Evolutionary conservation across 2,329 filamentous ascomycete species (phyloP), one percentile per base, ranked within the genome.

Genomic region (Cercospora brassicicola): DNA sequence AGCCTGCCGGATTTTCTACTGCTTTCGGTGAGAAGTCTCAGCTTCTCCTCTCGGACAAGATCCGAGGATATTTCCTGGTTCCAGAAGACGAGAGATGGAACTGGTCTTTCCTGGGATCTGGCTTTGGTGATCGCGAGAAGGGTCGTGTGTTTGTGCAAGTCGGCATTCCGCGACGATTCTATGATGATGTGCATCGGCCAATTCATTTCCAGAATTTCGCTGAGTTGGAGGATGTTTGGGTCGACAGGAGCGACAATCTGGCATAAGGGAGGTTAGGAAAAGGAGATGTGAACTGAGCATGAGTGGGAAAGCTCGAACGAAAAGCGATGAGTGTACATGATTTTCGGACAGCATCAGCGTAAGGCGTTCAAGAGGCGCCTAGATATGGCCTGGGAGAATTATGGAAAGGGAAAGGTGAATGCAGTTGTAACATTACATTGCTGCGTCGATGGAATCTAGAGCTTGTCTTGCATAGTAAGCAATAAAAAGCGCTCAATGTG

Each of bases 151-250:
- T 93, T 74, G 94, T 98, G 75, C 95, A 95, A 85, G 89, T 99
- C 64, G 96, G 98, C 81, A 96, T 93, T 53, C 95, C 95, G 18
- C 81, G 80, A 70, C 86, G 91, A 8, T 98, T 97, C 82, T 99
- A 99, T 82, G 94, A 91, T 78, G 93, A 94, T 75, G 86, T 93
- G 75, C 96, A 99, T 81, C 88, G 95, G 28, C 94, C 94, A 15
- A 84, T 97, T 65, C 95, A 99, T 82, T 99, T 99, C 87, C 91
- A 94, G 79, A 97, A 93, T 81, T 99, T 99, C 82, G 93, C 94
- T 0, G 94, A 99, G 84, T 82, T 99, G 78, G 95, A 99, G 82
- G 94, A 99, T 81, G 91, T 96, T 51, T 96, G 94, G 88, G 94
- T 97, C 57, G 95, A 99, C 80, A 86, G 93, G 76, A 88, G 88